Percentiles rank a stretch among this genome's conserved stretches.
These are phyloP conservation scores for Chytridium lagenaria DNA, from an alignment of 371 early-diverging fungal genomes.

Conservation along the genomic window DNA sequence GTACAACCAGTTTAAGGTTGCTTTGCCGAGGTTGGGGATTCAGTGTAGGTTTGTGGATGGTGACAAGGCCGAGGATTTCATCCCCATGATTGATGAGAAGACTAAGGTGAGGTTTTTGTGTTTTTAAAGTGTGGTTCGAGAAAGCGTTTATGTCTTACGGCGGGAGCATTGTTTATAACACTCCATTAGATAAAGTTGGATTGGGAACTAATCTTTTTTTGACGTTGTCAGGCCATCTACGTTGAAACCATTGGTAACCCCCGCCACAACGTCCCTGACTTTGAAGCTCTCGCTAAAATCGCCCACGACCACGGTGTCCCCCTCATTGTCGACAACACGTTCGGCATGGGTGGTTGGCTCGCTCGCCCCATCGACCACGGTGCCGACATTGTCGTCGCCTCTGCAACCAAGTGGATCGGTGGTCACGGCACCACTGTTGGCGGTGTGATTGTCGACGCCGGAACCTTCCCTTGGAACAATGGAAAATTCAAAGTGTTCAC, in stretches of 20 bases:
- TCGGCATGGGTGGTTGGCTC: slow-evolving; percentile 90
- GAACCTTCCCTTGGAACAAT: slow-evolving; percentile 86
- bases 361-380: slow-evolving; percentile 83
- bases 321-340: slow-evolving; percentile 83
- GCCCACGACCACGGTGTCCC: slow-evolving; percentile 86
- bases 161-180: too few relatives aligned
- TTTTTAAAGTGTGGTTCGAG: neutral
- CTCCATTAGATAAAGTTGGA: too few relatives aligned
- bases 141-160: too few relatives aligned
- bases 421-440: slow-evolving; percentile 74
- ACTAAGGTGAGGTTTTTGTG: slow-evolving; percentile 65
- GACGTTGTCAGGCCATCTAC: slow-evolving; percentile 63
- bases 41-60: slow-evolving; percentile 73
- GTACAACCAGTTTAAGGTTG: slow-evolving; percentile 85
- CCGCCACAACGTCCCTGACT: slow-evolving; percentile 81
- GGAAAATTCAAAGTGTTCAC: slow-evolving; percentile 88
- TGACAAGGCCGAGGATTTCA: slow-evolving; percentile 73
- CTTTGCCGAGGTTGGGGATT: slow-evolving; percentile 83
- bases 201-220: neutral
- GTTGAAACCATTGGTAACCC: slow-evolving; percentile 91
- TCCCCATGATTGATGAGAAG: slow-evolving; percentile 75
- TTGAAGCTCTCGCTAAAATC: slow-evolving; percentile 74
- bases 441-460: slow-evolving; percentile 84
- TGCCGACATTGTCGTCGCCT: slow-evolving; percentile 86
- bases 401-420: slow-evolving; percentile 87